Evolutionary conservation across 2,329 filamentous ascomycete genomes (phyloP), one percentile per base, ranked within the genome.

Genomic region (Alternaria angustiovoidea): DNA sequence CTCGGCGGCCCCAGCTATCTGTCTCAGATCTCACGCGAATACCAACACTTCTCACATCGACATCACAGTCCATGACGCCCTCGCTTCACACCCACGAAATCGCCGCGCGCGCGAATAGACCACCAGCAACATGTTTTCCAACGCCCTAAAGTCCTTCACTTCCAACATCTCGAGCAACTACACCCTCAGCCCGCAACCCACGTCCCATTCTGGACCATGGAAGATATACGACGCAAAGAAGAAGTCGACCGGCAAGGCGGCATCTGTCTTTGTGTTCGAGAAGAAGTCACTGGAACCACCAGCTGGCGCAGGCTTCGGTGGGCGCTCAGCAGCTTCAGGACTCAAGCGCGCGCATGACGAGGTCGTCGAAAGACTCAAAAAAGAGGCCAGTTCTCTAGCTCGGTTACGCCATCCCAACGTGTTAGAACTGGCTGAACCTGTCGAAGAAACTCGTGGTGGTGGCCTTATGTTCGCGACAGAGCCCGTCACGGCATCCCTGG

Each of bases 151-250:
- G 81, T 96, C 94, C 65, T 94, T 98, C 78, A 90, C 89, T 66
- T 94, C 91, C 62, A 97, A 97, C 81, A 98, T 99, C 81, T 89
- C 89, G 61, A 89, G 91, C 75, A 96, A 97, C 81, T 99, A 99
- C 81, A 88, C 91, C 69, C 85, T 98, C 67, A 90, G 92, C 22
- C 85, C 89, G 26, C 88, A 87, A 61, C 87, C 91, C 11, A 90
- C 88, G n/a, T 91, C 93, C 52, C 88, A 88, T 53, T 92, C 94
- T 16, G 95, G 95, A 18, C 92, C 94, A 59, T 99, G 95, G 95
- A 96, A 93, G 82, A 95, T 99, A 73, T 94, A 94, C 85, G 94
- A 97, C 81, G 94, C 92, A 60, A 98, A 96, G 84, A 96, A 96
- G 82, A 98, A 97, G 81, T 93, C 91, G 30, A 97, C 93, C 0